phyloP scores from a whole-genome alignment of 169 alveolate genomes.

The Plasmodium vivax region DNA sequence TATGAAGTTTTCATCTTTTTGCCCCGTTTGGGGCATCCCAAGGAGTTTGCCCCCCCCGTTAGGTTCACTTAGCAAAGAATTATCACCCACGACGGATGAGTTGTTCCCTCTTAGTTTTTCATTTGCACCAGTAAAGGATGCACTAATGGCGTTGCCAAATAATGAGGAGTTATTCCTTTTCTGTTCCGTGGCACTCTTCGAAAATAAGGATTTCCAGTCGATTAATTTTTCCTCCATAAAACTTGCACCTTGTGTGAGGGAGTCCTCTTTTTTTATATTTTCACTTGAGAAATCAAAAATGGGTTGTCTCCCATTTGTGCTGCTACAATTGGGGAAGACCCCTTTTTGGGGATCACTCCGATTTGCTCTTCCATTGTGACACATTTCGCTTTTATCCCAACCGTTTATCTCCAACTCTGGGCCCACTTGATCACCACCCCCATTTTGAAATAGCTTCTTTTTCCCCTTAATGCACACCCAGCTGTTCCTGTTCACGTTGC shows the following conservation, averaged over 20 bases:
- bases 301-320: not conserved
- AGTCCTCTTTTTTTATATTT: conserved; percentile 50
- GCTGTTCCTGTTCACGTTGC: conserved; percentile 52
- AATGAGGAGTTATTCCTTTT: conserved; percentile 1
- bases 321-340: not conserved
- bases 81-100: not conserved
- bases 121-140: conserved; percentile 11
- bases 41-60: conserved; percentile 16
- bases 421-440: not conserved
- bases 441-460: conserved; percentile 8
- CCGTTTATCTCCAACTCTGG: not conserved
- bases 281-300: conserved; percentile 6
- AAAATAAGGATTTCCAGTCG: conserved; percentile 75
- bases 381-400: not conserved
- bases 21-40: not conserved
- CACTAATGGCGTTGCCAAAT: conserved; percentile 35
- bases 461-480: conserved; percentile 73
- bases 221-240: conserved; percentile 62
- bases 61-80: not conserved
- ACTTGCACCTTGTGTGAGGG: not conserved
- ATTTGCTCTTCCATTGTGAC: not conserved
- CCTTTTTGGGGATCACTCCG: not conserved
- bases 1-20: not conserved
- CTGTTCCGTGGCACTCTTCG: conserved; percentile 1
- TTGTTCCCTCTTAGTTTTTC: conserved; percentile 5